Percentiles rank a stretch among this genome's conserved stretches.
Evolutionary conservation across 306 rosid genomes (phyloP).

Genomic region (Parietaria judaica): DNA sequence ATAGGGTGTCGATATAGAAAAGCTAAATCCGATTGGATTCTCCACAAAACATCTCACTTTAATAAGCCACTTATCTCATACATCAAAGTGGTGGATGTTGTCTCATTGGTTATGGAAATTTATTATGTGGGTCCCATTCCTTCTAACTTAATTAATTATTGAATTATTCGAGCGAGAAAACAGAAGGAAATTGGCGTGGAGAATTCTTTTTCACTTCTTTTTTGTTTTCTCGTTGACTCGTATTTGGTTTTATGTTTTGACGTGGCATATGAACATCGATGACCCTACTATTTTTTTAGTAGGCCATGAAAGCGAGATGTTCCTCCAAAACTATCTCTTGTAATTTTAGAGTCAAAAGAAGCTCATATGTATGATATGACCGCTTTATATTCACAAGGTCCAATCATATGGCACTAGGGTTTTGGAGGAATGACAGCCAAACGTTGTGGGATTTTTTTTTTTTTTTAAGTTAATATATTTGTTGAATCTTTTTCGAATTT

Average conservation of each 20-base stretch:
- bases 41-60: background rate
- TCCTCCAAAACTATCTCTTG: background rate
- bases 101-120: background rate
- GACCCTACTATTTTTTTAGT: background rate
- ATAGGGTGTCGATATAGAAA: too few relatives aligned
- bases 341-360: background rate
- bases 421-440: conserved; percentile 9
- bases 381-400: conserved; percentile 1
- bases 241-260: background rate
- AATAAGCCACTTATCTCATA: conserved; percentile 8
- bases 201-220: background rate
- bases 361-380: background rate
- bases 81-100: conserved; percentile 6
- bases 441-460: conserved; percentile 20
- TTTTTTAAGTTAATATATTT: conserved; percentile 9
- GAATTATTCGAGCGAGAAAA: background rate
- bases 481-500: conserved; percentile 17
- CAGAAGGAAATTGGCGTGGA: background rate
- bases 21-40: background rate
- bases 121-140: background rate
- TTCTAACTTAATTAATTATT: background rate
- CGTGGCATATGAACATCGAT: background rate
- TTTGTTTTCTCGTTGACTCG: background rate
- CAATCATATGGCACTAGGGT: conserved; percentile 16
- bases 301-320: conserved; percentile 4